phyloP scores from a whole-genome alignment of 2,329 filamentous ascomycete species.

The Colletotrichum liaoningense region DNA sequence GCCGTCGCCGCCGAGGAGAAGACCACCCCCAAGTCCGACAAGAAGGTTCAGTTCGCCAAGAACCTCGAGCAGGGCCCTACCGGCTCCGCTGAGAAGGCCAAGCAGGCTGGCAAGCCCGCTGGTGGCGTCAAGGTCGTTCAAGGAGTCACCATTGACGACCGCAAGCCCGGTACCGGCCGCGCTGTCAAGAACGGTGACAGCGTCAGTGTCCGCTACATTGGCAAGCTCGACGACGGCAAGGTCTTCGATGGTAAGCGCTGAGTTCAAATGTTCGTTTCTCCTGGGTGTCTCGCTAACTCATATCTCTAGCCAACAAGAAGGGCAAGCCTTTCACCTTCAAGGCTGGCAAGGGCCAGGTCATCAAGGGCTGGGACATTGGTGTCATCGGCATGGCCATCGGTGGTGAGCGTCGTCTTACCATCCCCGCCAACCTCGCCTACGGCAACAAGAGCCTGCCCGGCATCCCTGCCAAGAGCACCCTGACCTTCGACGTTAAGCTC shows the following conservation, averaged over 20 bases:
- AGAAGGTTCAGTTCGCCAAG: slow-evolving; percentile 99
- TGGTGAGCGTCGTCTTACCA: slow-evolving; percentile 91
- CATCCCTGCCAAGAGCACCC: slow-evolving; percentile 90
- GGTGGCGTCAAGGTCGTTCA: slow-evolving; percentile 82
- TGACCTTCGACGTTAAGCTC: slow-evolving; percentile 93
- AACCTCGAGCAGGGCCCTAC: slow-evolving; percentile 98
- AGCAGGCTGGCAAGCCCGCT: slow-evolving; percentile 50
- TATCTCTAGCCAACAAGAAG: slow-evolving; percentile 88
- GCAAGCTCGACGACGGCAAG: slow-evolving; percentile 94
- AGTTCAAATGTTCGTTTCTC: slow-evolving; percentile 54
- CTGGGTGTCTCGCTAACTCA: slow-evolving; percentile 25
- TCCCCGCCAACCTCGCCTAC: slow-evolving; percentile 89
- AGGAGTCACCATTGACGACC: slow-evolving; percentile 94
- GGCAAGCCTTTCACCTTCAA: slow-evolving; percentile 98
- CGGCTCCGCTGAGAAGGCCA: slow-evolving; percentile 66
- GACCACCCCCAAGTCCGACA: slow-evolving; percentile 73
- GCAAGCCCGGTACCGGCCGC: slow-evolving; percentile 88
- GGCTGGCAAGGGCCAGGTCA: slow-evolving; percentile 93
- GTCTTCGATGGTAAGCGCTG: slow-evolving; percentile 85
- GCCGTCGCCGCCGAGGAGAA: slow-evolving; percentile 73
- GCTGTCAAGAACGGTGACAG: slow-evolving; percentile 90
- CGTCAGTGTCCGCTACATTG: slow-evolving; percentile 96
- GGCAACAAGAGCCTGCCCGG: slow-evolving; percentile 85
- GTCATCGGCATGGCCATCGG: slow-evolving; percentile 92
- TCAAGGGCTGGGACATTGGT: slow-evolving; percentile 99